Percentiles rank a stretch among this genome's conserved stretches.
Conservation (phyloP, 306 rosid species). For the Pyrus betulifolia region DNA sequence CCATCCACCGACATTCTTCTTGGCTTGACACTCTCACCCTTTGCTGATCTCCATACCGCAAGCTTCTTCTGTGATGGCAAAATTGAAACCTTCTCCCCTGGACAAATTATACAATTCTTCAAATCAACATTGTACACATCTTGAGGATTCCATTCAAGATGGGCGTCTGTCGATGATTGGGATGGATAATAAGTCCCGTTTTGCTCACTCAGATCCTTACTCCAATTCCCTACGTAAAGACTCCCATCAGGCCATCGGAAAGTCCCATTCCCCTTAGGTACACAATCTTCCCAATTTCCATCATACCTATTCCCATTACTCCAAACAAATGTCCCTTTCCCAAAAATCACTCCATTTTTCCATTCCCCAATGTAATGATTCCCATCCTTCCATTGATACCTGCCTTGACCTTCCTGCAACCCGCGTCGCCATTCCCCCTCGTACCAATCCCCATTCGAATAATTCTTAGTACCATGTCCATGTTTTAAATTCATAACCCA, state of each 20-base stretch:
- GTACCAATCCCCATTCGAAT: slow-evolving; percentile 57
- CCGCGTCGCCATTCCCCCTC: slow-evolving; percentile 81
- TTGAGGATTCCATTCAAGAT: slow-evolving; percentile 71
- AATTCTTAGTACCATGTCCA: slow-evolving; percentile 61
- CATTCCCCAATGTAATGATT: slow-evolving; percentile 71
- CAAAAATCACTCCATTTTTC: slow-evolving; percentile 66
- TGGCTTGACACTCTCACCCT: slow-evolving; percentile 35
- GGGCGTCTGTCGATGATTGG: slow-evolving; percentile 28
- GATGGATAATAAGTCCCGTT: slow-evolving; percentile 52
- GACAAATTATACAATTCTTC: slow-evolving; percentile 38
- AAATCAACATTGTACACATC: slow-evolving; percentile 47
- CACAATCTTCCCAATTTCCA: slow-evolving; percentile 69
- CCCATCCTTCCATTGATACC: slow-evolving; percentile 69
- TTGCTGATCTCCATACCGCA: slow-evolving; percentile 70
- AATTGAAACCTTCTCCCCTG: slow-evolving; percentile 56
- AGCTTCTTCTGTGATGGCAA: slow-evolving; percentile 85
- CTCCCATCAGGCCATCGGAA: slow-evolving; percentile 72
- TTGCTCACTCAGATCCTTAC: slow-evolving; percentile 48
- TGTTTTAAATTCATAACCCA: slow-evolving; percentile 82
- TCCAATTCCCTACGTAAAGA: slow-evolving; percentile 60
- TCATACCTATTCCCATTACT: slow-evolving; percentile 60
- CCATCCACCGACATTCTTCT: slow-evolving; percentile 77
- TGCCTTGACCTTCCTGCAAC: slow-evolving; percentile 68
- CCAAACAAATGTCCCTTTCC: slow-evolving; percentile 68
- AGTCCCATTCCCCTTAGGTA: slow-evolving; percentile 68